phyloP scores from a whole-genome alignment of 306 rosid species.

The Argentina anserina region DNA sequence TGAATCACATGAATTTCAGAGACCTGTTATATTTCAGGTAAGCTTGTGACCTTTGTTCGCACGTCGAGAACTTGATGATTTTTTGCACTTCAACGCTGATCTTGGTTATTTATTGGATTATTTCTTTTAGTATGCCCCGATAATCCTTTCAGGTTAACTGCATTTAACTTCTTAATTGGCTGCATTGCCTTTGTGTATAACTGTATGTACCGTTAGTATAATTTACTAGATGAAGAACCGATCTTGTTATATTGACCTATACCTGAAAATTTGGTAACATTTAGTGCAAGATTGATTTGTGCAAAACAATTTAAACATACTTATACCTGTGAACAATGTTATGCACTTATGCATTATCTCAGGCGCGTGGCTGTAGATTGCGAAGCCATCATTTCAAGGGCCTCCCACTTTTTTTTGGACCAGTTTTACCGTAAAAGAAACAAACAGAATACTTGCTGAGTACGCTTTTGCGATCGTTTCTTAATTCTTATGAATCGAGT shows the following conservation, averaged over 20 bases:
- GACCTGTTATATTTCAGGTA: conserved; percentile 31
- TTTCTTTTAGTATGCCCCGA: neutral
- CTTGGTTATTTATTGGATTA: neutral
- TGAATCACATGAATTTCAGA: conserved; percentile 28
- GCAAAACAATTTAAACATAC: no score
- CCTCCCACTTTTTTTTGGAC: neutral
- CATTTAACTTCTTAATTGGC: no score
- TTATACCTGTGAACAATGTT: no score
- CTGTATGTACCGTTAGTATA: no score
- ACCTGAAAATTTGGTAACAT: neutral
- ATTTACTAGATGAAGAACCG: neutral
- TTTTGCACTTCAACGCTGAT: neutral
- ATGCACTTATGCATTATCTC: neutral
- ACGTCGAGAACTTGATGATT: conserved; percentile 6
- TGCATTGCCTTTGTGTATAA: neutral
- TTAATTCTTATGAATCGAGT: conserved; percentile 2
- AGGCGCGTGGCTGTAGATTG: neutral
- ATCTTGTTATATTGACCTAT: neutral
- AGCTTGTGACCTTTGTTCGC: conserved; percentile 11
- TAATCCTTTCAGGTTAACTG: neutral
- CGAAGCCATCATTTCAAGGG: neutral
- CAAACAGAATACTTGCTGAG: no score
- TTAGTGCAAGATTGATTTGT: neutral
- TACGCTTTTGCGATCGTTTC: neutral
- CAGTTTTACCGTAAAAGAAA: neutral